Conservation (phyloP, 2,329 filamentous ascomycete genomes). For the Verticillium dahliae region DNA sequence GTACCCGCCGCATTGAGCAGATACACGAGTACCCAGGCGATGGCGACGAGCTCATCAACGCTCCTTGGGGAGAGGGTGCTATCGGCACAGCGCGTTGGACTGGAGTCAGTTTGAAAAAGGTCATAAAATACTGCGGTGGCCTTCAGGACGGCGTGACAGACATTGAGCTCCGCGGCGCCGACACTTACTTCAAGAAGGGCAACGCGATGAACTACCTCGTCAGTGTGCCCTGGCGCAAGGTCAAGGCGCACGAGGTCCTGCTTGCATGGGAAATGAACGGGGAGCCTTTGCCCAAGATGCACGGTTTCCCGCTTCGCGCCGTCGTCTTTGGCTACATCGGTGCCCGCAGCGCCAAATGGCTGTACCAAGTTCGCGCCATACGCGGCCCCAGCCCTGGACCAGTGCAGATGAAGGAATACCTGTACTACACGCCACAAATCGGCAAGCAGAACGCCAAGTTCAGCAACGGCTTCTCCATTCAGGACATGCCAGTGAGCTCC, state of each 20-base stretch:
- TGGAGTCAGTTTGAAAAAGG: constrained; percentile 60
- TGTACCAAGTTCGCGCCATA: constrained; percentile 57
- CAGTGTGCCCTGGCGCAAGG: constrained; percentile 61
- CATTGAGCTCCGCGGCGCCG: constrained; percentile 62
- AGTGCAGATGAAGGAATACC: constrained; percentile 58
- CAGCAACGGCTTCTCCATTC: constrained; percentile 58
- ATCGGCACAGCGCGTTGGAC: constrained; percentile 59
- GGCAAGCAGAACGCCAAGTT: constrained; percentile 59
- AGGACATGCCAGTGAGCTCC: constrained; percentile 64
- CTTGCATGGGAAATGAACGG: constrained; percentile 70
- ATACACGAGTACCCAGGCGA: constrained; percentile 59
- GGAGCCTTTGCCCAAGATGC: constrained; percentile 55
- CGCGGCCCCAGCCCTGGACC: constrained; percentile 47
- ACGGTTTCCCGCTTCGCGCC: constrained; percentile 56
- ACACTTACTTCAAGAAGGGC: constrained; percentile 66
- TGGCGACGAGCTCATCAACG: constrained; percentile 53
- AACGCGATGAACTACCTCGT: constrained; percentile 62
- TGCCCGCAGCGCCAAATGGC: constrained; percentile 57
- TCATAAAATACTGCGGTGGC: constrained; percentile 65
- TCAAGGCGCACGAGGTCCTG: constrained; percentile 59
- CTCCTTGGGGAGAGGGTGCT: constrained; percentile 58
- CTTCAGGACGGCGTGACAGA: constrained; percentile 48
- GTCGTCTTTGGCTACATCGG: constrained; percentile 64
- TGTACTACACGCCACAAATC: constrained; percentile 63
- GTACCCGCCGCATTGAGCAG: constrained; percentile 63